Base-by-base conservation (phyloP, 2,329 filamentous ascomycete genomes). In the Penicillium corylophilum region DNA sequence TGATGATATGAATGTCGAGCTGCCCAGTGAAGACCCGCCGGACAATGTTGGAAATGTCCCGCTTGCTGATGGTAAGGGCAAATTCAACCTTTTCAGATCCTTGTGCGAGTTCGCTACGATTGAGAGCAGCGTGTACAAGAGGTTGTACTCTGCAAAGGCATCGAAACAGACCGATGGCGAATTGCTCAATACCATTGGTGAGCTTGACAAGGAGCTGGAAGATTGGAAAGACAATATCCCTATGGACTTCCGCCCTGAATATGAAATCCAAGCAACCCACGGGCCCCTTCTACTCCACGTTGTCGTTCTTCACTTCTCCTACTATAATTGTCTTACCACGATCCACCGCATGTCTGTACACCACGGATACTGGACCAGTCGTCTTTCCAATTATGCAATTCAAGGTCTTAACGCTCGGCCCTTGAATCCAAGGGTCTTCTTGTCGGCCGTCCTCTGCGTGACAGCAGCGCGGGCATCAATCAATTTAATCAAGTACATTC, bases 341-440 rank as follows among this genome's bases (percentile, higher is more conserved):
- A 96, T 99, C 58, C 94, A 99, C 70, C 89, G 94, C 46, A 99
- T 97, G 94, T 95, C 90, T 38, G 89, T 97, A 26, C 94, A 97
- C 64, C 92, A 96, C 68, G 94, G 94, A 13, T 96, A 96, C 74
- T 99, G 94, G 94, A 97, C 93, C 1, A 96, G 90, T 66, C 84
- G 94, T 33, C 75, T 99, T 36, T 95, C 92, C 33, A 93, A 97
- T 65, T 97, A 91, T 66, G 94, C 94, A 15, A 94, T 97, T 50
- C 90, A 96, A 70, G 94, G 94, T 1, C 78, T 96, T 38, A 97
- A 97, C 70, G 87, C 92, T 0, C 82, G 88, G 57, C 92, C 94
- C 1, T 74, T 99, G 48, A 99, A 97, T 67, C 94, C 94, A 0
- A 81, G 94, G 61, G 89, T 99, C 8, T 99, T 96, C 73, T 91